Conservation (phyloP, 306 rosid species). For the Adenanthera pavonina region DNA sequence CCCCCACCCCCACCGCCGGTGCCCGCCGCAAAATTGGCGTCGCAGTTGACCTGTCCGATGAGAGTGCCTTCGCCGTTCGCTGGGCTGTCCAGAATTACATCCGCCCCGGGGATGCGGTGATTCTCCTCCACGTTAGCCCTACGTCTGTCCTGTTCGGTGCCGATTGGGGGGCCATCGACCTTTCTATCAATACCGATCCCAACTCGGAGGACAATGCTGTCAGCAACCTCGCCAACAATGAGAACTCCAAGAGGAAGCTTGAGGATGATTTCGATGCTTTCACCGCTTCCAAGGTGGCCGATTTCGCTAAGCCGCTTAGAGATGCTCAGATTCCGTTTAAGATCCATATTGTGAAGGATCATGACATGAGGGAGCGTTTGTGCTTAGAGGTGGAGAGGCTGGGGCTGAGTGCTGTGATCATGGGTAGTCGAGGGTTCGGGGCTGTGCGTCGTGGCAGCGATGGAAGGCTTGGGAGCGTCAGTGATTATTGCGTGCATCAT, state of each 20-base stretch:
- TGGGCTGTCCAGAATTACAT: constrained; percentile 97
- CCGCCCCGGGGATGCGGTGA: constrained; percentile 95
- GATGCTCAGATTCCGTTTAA: constrained; percentile 95
- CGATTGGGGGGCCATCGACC: constrained; percentile 95
- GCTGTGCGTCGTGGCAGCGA: constrained; percentile 82
- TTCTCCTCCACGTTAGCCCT: constrained; percentile 97
- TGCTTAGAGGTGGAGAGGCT: constrained; percentile 93
- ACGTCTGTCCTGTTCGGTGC: constrained; percentile 96
- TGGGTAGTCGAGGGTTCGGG: constrained; percentile 98
- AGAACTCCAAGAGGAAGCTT: constrained; percentile 57
- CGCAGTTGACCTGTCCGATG: constrained; percentile 96
- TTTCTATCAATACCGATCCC: constrained; percentile 60
- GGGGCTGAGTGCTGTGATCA: constrained; percentile 93
- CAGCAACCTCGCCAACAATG: constrained; percentile 24
- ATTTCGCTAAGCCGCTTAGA: constrained; percentile 71
- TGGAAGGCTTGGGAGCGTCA: constrained; percentile 91
- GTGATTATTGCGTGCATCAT: constrained; percentile 96
- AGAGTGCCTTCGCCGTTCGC: constrained; percentile 89
- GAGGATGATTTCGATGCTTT: constrained; percentile 91
- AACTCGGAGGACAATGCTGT: constrained; percentile 42
- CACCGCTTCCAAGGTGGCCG: constrained; percentile 80
- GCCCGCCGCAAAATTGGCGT: constrained; percentile 97
- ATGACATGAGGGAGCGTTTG: constrained; percentile 93
- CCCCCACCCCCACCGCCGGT: constrained; percentile 92
- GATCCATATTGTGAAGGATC: constrained; percentile 98